Evolutionary conservation across 148 eudicot species (phyloP).

Genomic region (Camellia granthamiana): DNA sequence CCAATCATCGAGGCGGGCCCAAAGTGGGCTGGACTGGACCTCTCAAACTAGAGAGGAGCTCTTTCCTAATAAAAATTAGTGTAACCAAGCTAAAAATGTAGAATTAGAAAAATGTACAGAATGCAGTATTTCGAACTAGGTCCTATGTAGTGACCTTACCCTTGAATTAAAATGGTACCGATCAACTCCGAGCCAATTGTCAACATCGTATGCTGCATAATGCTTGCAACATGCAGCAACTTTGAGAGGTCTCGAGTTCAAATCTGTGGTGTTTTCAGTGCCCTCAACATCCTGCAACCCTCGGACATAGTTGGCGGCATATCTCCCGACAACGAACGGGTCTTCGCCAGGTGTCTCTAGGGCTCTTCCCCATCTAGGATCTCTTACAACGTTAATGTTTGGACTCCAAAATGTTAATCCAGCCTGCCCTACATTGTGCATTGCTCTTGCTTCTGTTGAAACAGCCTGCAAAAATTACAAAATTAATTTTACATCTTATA

Average conservation of each 20-base stretch:
- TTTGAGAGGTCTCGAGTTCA: constrained; percentile 26
- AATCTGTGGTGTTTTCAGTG: not conserved
- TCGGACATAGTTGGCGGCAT: constrained; percentile 26
- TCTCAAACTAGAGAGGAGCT: too few species aligned
- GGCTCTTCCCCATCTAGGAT: constrained; percentile 43
- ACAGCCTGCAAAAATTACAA: constrained; percentile 22
- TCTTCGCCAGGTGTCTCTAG: constrained; percentile 40
- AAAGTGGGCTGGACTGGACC: too few species aligned
- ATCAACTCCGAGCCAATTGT: constrained; percentile 24
- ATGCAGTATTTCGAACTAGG: too few species aligned
- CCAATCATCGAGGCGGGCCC: too few species aligned
- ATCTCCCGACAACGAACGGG: constrained; percentile 21
- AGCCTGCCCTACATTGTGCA: constrained; percentile 32
- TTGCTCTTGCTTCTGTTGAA: constrained; percentile 44
- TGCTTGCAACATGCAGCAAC: constrained; percentile 37
- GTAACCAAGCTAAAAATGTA: too few species aligned
- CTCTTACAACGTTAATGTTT: constrained; percentile 26
- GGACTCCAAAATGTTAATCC: constrained; percentile 41
- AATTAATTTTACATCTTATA: not conserved
- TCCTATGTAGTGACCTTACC: too few species aligned
- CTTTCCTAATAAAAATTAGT: too few species aligned
- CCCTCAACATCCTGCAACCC: constrained; percentile 33
- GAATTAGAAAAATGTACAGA: too few species aligned
- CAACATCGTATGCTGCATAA: constrained; percentile 31
- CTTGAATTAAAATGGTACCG: constrained; percentile 11